Evolutionary conservation across 2,329 filamentous ascomycete species (phyloP).

Genomic region (Colletotrichum sp.): DNA sequence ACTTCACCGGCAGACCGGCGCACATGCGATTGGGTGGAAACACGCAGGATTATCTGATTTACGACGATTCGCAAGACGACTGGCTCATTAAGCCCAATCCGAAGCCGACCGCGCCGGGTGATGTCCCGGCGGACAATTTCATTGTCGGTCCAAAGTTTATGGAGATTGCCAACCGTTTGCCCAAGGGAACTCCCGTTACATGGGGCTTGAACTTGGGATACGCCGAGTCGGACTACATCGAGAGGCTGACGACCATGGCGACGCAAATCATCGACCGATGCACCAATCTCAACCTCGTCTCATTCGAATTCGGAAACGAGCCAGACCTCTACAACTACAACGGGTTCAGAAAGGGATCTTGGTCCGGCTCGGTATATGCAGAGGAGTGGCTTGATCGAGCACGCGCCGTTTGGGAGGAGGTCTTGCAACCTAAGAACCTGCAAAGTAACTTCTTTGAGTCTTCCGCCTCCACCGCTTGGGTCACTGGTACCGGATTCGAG

Average conservation of each 20-base stretch:
- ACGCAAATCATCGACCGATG: conserved; percentile 13
- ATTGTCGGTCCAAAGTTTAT: conserved; percentile 16
- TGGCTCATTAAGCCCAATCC: conserved; percentile 15
- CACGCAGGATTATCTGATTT: conserved; percentile 16
- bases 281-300: conserved; percentile 15
- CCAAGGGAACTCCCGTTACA: conserved; percentile 9
- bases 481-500: conserved; percentile 13
- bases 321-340: conserved; percentile 15
- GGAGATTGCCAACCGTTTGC: conserved; percentile 16
- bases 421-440: conserved; percentile 1
- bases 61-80: conserved; percentile 14
- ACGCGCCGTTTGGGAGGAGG: conserved; percentile 2
- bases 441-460: conserved; percentile 15
- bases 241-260: conserved; percentile 10
- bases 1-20: conserved; percentile 13
- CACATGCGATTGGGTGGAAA: conserved; percentile 12
- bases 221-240: conserved; percentile 6
- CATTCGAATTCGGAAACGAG: conserved; percentile 16
- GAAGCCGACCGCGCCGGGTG: neutral
- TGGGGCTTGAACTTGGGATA: conserved; percentile 18
- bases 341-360: neutral
- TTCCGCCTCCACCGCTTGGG: conserved; percentile 13
- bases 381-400: conserved; percentile 11
- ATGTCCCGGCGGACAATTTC: conserved; percentile 14
- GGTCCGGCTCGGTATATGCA: conserved; percentile 4